phyloP scores from a whole-genome alignment of 2,329 filamentous ascomycete species.

The Metarhizium robertsii region DNA sequence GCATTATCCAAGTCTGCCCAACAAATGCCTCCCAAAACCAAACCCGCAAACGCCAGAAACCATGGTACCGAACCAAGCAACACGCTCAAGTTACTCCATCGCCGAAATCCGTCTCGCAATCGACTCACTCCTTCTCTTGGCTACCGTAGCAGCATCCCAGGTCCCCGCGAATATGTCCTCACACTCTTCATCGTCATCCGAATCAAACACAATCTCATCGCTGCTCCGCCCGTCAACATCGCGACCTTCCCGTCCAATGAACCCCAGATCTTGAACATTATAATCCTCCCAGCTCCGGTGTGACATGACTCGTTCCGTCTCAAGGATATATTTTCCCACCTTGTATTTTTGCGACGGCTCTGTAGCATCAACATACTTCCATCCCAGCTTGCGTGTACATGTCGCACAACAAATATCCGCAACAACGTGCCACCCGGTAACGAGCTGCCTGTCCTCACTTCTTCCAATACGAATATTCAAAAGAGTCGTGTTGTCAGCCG shows the following conservation, averaged over 20 bases:
- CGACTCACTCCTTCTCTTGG: conserved; percentile 33
- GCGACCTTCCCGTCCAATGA: conserved; percentile 4
- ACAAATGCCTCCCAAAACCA: background rate
- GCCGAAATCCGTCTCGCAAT: conserved; percentile 13
- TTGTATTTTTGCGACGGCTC: conserved; percentile 55
- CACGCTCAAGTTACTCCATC: background rate
- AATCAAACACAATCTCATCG: conserved; percentile 46
- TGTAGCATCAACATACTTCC: conserved; percentile 59
- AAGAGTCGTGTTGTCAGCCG: conserved; percentile 23
- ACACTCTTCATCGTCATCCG: conserved; percentile 56
- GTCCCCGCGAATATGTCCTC: conserved; percentile 55
- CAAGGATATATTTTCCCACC: conserved; percentile 59
- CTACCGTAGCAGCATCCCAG: conserved; percentile 47
- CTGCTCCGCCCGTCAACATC: conserved; percentile 6
- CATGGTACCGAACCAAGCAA: background rate
- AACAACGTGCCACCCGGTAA: conserved; percentile 55
- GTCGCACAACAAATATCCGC: conserved; percentile 51
- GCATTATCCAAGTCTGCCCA: background rate
- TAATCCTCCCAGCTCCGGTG: conserved; percentile 41
- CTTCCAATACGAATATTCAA: conserved; percentile 47
- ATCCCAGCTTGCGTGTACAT: conserved; percentile 50
- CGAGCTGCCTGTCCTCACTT: conserved; percentile 46
- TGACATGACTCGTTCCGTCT: conserved; percentile 47
- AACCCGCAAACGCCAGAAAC: background rate
- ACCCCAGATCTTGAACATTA: conserved; percentile 7